These are phyloP conservation scores for Microcera coccophila DNA, from an alignment of 2,329 filamentous ascomycete genomes.

Conservation along the genomic window DNA sequence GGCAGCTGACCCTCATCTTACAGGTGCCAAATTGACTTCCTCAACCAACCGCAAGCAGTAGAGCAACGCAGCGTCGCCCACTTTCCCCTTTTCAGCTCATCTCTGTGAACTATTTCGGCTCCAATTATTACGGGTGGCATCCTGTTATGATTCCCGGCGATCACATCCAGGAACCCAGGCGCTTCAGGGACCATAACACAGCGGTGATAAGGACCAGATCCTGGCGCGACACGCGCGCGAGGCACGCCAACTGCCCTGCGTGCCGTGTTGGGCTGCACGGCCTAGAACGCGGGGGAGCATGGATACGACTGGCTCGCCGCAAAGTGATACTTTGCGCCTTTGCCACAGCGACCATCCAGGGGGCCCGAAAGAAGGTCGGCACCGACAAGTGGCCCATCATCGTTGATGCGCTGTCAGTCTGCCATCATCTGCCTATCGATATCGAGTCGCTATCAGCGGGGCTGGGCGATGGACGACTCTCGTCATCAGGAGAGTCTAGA, in stretches of 20 bases:
- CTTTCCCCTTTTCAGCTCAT: neutral
- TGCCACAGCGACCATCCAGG: neutral
- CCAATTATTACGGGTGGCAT: no score
- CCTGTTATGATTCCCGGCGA: no score
- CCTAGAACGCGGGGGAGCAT: neutral
- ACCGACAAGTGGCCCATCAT: neutral
- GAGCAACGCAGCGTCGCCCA: no score
- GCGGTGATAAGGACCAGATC: neutral
- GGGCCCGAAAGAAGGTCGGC: neutral
- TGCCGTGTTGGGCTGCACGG: neutral
- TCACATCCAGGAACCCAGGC: neutral
- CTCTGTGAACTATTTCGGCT: neutral
- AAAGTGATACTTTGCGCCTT: neutral
- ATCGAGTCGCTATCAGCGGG: neutral
- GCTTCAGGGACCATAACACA: neutral
- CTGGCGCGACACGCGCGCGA: neutral
- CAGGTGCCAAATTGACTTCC: neutral
- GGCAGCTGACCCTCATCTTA: slow-evolving; percentile 19
- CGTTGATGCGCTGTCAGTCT: neutral
- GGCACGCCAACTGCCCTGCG: neutral
- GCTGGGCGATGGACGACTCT: neutral
- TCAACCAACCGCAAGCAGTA: neutral
- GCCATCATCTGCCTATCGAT: neutral
- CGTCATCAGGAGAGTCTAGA: no score
- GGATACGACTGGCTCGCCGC: neutral